Base-by-base conservation (phyloP, 2,329 filamentous ascomycete species). In the Ophiocordyceps camponoti-rufipedis region DNA sequence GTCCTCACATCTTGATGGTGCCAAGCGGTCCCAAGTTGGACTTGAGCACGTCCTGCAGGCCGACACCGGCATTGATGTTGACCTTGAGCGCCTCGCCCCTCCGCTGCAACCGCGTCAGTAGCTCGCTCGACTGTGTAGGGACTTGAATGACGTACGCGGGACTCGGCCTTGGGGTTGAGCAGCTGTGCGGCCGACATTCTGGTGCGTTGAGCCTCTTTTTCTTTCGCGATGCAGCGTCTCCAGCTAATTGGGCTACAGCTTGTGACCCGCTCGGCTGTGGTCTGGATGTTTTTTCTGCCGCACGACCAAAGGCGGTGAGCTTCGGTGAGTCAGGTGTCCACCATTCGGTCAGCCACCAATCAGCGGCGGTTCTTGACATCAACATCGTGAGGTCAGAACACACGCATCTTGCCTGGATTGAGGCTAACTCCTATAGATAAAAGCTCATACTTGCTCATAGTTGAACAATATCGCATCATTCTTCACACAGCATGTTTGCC, bases 131-230 rank as follows among this genome's bases (percentile, higher is more conserved):
- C 35, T 39, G 35, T 7, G 35, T 18, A 11, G n/a, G 3, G 4
- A 3, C 1, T 44, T 29, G 38, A 43, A 51, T 48, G 52, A 70
- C 83, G 58, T 73, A 93, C 87, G 69, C 91, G 81, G 57, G 88
- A 95, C 72, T 98, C 91, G 59, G 91, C 91, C 74, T 98, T 98
- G 50, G 91, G 91, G 68, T 98, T 98, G 54, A 98, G 82, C 59
- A 98, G 80, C 71, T 96, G 89, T 60, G 91, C 88, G 56, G 91
- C 91, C 69, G 88, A 96, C 91, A 96, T 96, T 45, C 50, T 62
- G 55, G 48, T 46, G 50, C 38, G 49, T 46, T 38, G 40, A 41
- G 42, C 46, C 50, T 51, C 46, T 14, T 38, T 42, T 10, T 31
- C 44, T 40, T 44, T 28, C 48, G 50, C 48, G 46, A 48, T 45